These are phyloP conservation scores for Cyamopsis tetragonoloba DNA, from an alignment of 306 rosid genomes.

Conservation along the genomic window DNA sequence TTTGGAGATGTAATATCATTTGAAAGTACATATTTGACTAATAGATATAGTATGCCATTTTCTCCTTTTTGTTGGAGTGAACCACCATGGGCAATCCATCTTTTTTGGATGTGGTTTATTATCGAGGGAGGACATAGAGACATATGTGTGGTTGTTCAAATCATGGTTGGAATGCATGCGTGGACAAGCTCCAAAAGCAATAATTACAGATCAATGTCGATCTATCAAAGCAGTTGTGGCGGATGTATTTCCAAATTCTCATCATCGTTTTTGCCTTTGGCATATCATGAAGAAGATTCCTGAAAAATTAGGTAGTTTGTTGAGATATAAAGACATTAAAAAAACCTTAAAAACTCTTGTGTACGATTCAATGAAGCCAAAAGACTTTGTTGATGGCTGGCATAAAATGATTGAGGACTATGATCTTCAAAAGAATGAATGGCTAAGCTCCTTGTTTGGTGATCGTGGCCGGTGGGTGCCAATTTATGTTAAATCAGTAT, in stretches of 20 bases:
- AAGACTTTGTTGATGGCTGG: conserved; percentile 25
- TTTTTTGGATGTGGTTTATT: neutral
- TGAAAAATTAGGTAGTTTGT: neutral
- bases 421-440: neutral
- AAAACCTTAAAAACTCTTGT: neutral
- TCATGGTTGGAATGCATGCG: neutral
- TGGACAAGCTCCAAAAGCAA: neutral
- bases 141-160: neutral
- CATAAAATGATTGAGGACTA: neutral
- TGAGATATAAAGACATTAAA: neutral
- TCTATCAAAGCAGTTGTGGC: neutral
- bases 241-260: neutral
- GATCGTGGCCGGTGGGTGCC: conserved; percentile 5
- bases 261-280: neutral
- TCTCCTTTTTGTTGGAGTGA: neutral
- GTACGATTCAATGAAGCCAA: conserved; percentile 3
- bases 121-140: neutral
- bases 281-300: neutral
- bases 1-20: neutral
- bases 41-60: neutral
- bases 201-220: neutral
- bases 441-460: neutral
- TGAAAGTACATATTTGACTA: neutral
- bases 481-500: conserved; percentile 19
- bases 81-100: neutral